Percentiles rank a stretch among this genome's conserved stretches.
Evolutionary conservation across 106 monocot species (phyloP).

Genomic region (Dendrobium nobile): DNA sequence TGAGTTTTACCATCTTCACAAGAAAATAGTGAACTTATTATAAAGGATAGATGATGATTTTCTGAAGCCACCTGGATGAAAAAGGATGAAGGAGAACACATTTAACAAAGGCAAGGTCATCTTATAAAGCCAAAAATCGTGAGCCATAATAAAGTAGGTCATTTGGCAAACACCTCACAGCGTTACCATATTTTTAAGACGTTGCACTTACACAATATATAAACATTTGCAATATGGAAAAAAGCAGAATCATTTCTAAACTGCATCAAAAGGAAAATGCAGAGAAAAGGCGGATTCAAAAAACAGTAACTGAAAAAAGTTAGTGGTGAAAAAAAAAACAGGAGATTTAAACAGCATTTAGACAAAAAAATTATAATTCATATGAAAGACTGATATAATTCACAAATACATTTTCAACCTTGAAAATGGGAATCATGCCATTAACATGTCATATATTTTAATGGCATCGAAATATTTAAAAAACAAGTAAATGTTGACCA

Average conservation of each 20-base stretch:
- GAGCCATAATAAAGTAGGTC: not conserved
- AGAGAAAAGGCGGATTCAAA: too few relatives aligned
- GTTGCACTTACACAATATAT: not conserved
- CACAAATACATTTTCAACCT: too few relatives aligned
- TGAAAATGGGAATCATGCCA: too few relatives aligned
- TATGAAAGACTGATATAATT: too few relatives aligned
- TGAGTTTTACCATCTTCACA: slow-evolving; percentile 64
- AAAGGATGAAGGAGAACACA: not conserved
- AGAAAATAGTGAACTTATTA: not conserved
- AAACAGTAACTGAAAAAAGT: too few relatives aligned
- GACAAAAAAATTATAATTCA: too few relatives aligned
- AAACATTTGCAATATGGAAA: not conserved
- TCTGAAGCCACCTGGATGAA: slow-evolving; percentile 5
- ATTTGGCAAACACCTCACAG: not conserved
- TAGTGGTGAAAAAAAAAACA: too few relatives aligned
- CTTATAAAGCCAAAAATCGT: not conserved
- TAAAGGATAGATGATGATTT: not conserved
- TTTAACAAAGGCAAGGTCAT: not conserved
- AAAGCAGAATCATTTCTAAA: not conserved
- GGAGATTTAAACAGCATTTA: too few relatives aligned
- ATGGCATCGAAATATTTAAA: too few relatives aligned
- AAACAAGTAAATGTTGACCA: too few relatives aligned
- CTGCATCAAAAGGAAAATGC: not conserved
- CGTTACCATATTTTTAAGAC: not conserved
- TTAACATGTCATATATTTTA: too few relatives aligned